phyloP scores from a whole-genome alignment of 805 yeast genomes.

The Saccharomyces eubayanus region DNA sequence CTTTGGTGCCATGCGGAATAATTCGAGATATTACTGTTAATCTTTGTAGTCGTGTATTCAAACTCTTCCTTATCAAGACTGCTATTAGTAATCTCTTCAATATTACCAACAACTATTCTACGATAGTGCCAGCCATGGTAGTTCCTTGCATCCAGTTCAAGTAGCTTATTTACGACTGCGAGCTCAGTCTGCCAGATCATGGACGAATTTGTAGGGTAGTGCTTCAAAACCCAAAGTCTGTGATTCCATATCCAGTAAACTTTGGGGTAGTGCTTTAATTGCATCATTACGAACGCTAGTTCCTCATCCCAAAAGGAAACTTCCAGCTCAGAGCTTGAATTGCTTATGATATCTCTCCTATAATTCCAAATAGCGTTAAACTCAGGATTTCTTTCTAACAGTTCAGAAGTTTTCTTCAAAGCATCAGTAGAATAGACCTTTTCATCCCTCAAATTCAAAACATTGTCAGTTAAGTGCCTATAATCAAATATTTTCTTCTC shows the following conservation, averaged over 20 bases:
- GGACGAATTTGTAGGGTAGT: conserved; percentile 36
- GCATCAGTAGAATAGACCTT: conserved; percentile 31
- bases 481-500: conserved; percentile 51
- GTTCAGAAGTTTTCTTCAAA: conserved; percentile 45
- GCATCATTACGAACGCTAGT: conserved; percentile 47
- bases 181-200: conserved; percentile 66
- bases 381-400: conserved; percentile 72
- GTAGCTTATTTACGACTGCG: conserved; percentile 55
- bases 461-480: conserved; percentile 35
- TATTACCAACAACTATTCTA: conserved; percentile 49
- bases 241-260: conserved; percentile 98
- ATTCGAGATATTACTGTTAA: conserved; percentile 78
- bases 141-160: conserved; percentile 71
- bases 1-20: conserved; percentile 96
- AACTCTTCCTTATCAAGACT: conserved; percentile 47
- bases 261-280: conserved; percentile 66
- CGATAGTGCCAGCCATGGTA: conserved; percentile 96
- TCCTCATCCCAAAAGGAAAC: conserved; percentile 42
- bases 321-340: conserved; percentile 15
- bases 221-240: conserved; percentile 68
- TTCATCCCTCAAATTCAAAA: conserved; percentile 33
- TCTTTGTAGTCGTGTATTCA: conserved; percentile 66
- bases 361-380: conserved; percentile 85
- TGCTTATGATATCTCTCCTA: conserved; percentile 59
- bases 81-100: conserved; percentile 17